phyloP scores from a whole-genome alignment of 768 basidiomycete species.

The Lactifluus hygrophoroides region DNA sequence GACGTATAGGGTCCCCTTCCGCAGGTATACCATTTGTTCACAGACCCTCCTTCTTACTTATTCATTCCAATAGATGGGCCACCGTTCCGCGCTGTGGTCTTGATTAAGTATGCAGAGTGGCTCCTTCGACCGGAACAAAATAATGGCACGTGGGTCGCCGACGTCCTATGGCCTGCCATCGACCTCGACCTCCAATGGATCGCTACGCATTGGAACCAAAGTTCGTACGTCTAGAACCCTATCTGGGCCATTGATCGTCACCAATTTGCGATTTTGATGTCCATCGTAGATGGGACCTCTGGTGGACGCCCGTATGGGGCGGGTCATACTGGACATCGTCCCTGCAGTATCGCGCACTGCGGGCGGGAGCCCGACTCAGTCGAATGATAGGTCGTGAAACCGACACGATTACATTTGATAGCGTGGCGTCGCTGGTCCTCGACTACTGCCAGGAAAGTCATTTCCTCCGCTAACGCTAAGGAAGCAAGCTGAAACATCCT shows the following conservation, averaged over 20 bases:
- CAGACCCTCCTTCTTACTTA: neutral
- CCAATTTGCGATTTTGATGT: neutral
- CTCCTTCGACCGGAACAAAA: conserved; percentile 2
- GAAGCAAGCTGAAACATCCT: neutral
- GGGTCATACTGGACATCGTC: conserved; percentile 15
- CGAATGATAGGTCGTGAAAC: conserved; percentile 1
- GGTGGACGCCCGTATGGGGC: conserved; percentile 14
- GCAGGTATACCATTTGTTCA: conserved; percentile 1
- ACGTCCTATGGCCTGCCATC: conserved; percentile 12
- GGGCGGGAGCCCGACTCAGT: neutral
- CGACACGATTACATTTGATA: neutral
- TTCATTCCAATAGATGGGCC: neutral
- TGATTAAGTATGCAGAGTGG: conserved; percentile 15
- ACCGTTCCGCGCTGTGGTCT: conserved; percentile 5
- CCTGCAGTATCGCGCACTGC: conserved; percentile 11
- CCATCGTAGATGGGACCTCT: conserved; percentile 2
- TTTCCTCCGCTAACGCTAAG: neutral
- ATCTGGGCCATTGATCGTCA: neutral
- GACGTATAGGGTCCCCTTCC: neutral
- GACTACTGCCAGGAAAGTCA: conserved; percentile 8
- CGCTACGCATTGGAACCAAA: conserved; percentile 1
- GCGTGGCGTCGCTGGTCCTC: neutral
- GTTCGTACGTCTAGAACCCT: neutral
- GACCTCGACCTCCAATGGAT: conserved; percentile 9
- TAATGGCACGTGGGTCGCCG: conserved; percentile 11